phyloP scores from a whole-genome alignment of 1,284 basidiomycete species.

The Tausonia pullulans region DNA sequence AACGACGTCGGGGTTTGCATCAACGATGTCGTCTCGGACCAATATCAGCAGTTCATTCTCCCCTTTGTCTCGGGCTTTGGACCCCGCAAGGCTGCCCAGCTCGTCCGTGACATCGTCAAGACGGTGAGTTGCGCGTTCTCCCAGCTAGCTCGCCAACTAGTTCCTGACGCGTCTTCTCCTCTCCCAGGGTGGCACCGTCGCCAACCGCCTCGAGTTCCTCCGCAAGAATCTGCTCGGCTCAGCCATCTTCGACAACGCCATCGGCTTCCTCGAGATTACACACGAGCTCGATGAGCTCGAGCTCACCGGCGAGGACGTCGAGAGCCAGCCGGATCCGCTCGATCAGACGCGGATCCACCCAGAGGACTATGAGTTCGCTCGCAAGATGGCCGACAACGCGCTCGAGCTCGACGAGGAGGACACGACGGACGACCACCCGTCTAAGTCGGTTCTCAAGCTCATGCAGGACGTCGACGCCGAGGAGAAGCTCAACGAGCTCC shows the following conservation, averaged over 20 bases:
- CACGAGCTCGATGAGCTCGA: constrained; percentile 48
- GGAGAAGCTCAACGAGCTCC: constrained; percentile 78
- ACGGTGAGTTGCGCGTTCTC: constrained; percentile 3
- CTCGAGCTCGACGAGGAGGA: constrained; percentile 93
- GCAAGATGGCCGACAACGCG: constrained; percentile 97
- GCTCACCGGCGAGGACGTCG: constrained; percentile 37
- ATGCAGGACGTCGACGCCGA: constrained; percentile 72
- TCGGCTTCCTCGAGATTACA: constrained; percentile 78
- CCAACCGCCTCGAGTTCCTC: constrained; percentile 76
- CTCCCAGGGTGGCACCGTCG: constrained; percentile 62
- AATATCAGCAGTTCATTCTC: constrained; percentile 76
- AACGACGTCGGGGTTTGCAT: constrained; percentile 93
- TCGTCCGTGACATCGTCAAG: constrained; percentile 61
- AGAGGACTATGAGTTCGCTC: constrained; percentile 93
- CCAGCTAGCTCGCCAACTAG: constrained; percentile 17
- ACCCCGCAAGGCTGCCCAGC: constrained; percentile 79
- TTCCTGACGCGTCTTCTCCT: not conserved
- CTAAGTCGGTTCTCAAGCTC: constrained; percentile 62
- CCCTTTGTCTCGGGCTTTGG: constrained; percentile 90
- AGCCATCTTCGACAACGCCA: constrained; percentile 79
- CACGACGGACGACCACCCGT: constrained; percentile 77
- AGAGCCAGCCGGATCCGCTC: constrained; percentile 68
- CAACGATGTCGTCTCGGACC: constrained; percentile 76
- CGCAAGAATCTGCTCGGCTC: constrained; percentile 66
- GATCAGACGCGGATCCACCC: constrained; percentile 96